Conservation (phyloP, 1,284 basidiomycete species). For the Rugosomyces carneus region DNA sequence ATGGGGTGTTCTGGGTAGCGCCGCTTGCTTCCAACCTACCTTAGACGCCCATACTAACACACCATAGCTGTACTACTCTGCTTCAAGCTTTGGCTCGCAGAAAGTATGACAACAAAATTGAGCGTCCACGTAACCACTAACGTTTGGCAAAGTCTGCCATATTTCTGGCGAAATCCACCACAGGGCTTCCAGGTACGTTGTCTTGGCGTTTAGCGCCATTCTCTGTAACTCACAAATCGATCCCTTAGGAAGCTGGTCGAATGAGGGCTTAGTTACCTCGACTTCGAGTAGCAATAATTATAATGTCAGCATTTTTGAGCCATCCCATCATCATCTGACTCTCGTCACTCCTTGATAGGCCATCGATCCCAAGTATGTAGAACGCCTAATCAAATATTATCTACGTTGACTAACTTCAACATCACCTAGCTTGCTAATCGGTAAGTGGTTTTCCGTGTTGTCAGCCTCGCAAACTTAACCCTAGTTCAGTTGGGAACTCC, state of each 20-base stretch:
- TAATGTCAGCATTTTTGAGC: constrained; percentile 35
- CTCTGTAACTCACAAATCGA: not conserved
- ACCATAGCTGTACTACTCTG: constrained; percentile 30
- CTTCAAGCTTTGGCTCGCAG: constrained; percentile 44
- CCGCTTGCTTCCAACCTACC: not conserved
- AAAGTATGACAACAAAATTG: constrained; percentile 26
- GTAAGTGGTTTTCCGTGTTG: not conserved
- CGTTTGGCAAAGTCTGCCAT: constrained; percentile 28
- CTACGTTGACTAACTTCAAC: not conserved
- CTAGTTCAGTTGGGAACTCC: constrained; percentile 26
- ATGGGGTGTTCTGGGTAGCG: constrained; percentile 40
- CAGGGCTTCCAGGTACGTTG: constrained; percentile 33
- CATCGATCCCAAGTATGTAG: constrained; percentile 48
- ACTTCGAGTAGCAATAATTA: constrained; percentile 36
- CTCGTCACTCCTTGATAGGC: constrained; percentile 31
- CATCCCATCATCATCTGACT: constrained; percentile 1
- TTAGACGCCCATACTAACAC: not conserved
- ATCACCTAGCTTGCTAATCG: constrained; percentile 20
- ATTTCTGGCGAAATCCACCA: constrained; percentile 42
- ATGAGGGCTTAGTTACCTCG: constrained; percentile 45
- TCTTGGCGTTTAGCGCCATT: not conserved
- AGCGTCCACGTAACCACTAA: not conserved
- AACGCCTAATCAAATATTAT: not conserved
- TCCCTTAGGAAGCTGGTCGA: constrained; percentile 33
- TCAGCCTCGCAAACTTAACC: not conserved